Base-by-base conservation (phyloP, 2,329 filamentous ascomycete genomes). In the Botrytis hyacinthi region DNA sequence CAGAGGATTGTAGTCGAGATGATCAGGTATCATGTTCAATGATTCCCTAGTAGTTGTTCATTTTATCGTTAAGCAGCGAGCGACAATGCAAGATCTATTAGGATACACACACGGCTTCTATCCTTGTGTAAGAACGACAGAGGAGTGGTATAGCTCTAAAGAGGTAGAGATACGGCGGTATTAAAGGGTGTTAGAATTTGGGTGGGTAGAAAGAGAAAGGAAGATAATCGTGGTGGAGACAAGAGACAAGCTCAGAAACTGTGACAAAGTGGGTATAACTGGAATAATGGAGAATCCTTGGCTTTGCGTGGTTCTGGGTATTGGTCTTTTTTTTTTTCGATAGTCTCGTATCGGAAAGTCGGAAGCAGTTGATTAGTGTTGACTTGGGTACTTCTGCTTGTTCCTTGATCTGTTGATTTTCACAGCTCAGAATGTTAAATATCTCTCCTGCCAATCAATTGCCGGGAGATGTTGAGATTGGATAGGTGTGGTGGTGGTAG, bases 281-380 rank as follows among this genome's bases (percentile, higher is more conserved):
- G 65, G 65, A 67, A 67, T 54, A 40, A 67, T 67, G 46, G 65
- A 51, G 46, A 67, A 51, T 67, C 65, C 62, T 66, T 67, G 65
- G 51, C n/a, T 57, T 29, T 57, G 51, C 22, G 35, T 54, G 61
- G 14, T 63, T 63, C 37, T 63, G 37, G 61, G 37, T 63, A 62
- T 40, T 42, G 61, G 61, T 44, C 61, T 63, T 63, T 63, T 29
- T 29, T 29, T 54, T 63, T 63, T 63, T 42, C 40, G 37, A 42
- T n/a, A 63, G 37, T 63, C 37, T 63, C 26, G 61, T 29, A 63
- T 63, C 59, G 32, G 59, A 61, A 37, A 18, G 32, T 37, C 61
- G 61, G 61, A 63, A 42, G 61, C n/a, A 57, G 61, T 42, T 26
- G 60, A 37, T 62, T 62, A 29, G 60, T 29, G 9, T 63, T 62